A percentile compares a stretch with the other conserved stretches of the same genome.
Evolutionary conservation across 345 rosid genomes (phyloP).

Genomic region (Punica granatum): DNA sequence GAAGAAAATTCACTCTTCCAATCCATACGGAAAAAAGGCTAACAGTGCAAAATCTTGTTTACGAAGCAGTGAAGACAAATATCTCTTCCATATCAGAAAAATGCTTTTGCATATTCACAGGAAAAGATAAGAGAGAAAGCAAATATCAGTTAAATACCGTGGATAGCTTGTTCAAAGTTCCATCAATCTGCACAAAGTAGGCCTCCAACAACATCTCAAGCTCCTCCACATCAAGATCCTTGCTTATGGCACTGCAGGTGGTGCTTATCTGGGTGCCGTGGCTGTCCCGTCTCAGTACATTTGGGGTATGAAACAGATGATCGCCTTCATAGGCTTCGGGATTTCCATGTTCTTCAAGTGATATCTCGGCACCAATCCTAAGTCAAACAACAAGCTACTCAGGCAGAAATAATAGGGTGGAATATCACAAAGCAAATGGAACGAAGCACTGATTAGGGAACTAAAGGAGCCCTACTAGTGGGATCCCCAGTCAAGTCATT

Average conservation of each 20-base stretch:
- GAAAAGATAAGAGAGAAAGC: background rate
- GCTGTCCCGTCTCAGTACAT: conserved; percentile 43
- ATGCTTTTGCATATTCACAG: background rate
- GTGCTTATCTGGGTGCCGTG: conserved; percentile 60
- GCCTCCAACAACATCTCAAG: conserved; percentile 98
- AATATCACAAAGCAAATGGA: background rate
- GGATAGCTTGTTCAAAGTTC: conserved; percentile 77
- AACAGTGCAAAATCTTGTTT: background rate
- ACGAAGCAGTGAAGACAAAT: background rate
- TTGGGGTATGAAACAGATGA: conserved; percentile 38
- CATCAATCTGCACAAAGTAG: conserved; percentile 92
- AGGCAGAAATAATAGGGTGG: background rate
- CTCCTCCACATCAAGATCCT: conserved; percentile 77
- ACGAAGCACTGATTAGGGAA: background rate
- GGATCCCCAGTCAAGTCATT: background rate
- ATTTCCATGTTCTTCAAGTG: conserved; percentile 26
- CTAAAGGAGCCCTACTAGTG: background rate
- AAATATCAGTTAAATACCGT: conserved; percentile 43
- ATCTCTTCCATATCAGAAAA: background rate
- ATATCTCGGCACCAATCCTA: conserved; percentile 49
- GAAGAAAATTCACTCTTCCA: background rate
- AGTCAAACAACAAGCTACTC: conserved; percentile 8
- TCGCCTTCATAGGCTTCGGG: conserved; percentile 29
- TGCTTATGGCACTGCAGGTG: conserved; percentile 53
- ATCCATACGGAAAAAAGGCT: background rate